Evolutionary conservation across 2,329 filamentous ascomycete species (phyloP), one percentile per base, ranked within the genome.

Genomic region (Fusarium citri): DNA sequence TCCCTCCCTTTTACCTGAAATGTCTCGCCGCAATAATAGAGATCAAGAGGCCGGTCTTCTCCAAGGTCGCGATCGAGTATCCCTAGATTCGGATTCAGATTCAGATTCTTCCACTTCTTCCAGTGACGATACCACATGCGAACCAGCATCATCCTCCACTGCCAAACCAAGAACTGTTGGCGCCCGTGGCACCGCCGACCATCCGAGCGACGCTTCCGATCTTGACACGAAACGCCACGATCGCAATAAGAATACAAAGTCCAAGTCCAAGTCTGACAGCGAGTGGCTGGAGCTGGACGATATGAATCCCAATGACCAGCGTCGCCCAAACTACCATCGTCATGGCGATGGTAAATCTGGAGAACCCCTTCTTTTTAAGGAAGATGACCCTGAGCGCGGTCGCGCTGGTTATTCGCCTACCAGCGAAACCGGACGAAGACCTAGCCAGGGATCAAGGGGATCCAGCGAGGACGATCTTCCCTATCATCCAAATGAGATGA

Each of bases 301-400:
- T 68, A 82, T 82, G 76, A 81, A 83, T 34, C 81, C 85, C 74
- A 76, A 80, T 55, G 76, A 77, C 66, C 49, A 56, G 51, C 81
- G 77, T 67, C 81, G 83, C 67, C 82, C 86, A 20, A 77, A 82
- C 49, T 80, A 85, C 74, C 80, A 83, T 69, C 83, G 82, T 55
- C 82, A 83, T 18, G 77, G 78, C 4, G 83, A 86, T 60, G 83
- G 82, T 60, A 84, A 83, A 46, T 82, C 82, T 22, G 80, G 73
- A 20, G 77, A 77, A n/a, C 82, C 82, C 42, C 77, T 84, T 23
- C 78, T 85, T 7, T 76, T 78, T 62, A 80, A 80, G 57, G 70
- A 76, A 40, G 71, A 75, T 55, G 78, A 78, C 54, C 70, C 76
- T 20, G 78, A 74, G 49, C 73, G 73, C n/a, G 73, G 73, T 47